phyloP scores from a whole-genome alignment of 768 basidiomycete species.

The Podaxis sp. region DNA sequence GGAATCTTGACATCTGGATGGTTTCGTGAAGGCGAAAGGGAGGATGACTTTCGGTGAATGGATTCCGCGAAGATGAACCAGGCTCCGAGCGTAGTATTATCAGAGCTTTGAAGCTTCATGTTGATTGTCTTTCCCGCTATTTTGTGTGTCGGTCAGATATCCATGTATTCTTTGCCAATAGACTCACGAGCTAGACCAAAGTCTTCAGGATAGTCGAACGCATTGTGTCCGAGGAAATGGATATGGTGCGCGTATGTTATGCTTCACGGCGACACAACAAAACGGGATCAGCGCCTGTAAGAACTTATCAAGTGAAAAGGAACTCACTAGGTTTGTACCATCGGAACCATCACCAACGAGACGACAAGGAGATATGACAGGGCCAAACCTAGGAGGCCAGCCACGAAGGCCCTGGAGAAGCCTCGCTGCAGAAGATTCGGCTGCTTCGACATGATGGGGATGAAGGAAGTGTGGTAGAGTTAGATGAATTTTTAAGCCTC shows the following conservation, averaged over 20 bases:
- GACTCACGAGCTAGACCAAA: slow-evolving; percentile 42
- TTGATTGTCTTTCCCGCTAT: slow-evolving; percentile 63
- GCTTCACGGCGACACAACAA: slow-evolving; percentile 16
- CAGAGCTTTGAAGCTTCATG: slow-evolving; percentile 53
- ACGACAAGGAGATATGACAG: slow-evolving; percentile 25
- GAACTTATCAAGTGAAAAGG: background rate
- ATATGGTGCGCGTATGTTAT: slow-evolving; percentile 39
- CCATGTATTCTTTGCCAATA: background rate
- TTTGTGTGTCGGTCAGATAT: background rate
- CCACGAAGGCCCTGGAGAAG: background rate
- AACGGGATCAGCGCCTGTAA: slow-evolving; percentile 3
- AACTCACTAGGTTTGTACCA: slow-evolving; percentile 37
- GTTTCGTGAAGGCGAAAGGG: slow-evolving; percentile 20
- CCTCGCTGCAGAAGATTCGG: background rate
- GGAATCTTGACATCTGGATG: slow-evolving; percentile 32
- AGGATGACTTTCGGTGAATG: slow-evolving; percentile 39
- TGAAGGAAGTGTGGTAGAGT: background rate
- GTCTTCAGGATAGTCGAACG: slow-evolving; percentile 38
- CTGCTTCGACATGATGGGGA: slow-evolving; percentile 10
- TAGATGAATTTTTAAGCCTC: background rate
- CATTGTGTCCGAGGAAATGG: slow-evolving; percentile 31
- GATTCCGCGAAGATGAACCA: slow-evolving; percentile 63
- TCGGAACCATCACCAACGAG: slow-evolving; percentile 33
- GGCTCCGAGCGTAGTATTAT: slow-evolving; percentile 63
- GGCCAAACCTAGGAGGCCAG: slow-evolving; percentile 12